phyloP scores from a whole-genome alignment of 768 basidiomycete genomes.

The Trametopsis cervina region DNA sequence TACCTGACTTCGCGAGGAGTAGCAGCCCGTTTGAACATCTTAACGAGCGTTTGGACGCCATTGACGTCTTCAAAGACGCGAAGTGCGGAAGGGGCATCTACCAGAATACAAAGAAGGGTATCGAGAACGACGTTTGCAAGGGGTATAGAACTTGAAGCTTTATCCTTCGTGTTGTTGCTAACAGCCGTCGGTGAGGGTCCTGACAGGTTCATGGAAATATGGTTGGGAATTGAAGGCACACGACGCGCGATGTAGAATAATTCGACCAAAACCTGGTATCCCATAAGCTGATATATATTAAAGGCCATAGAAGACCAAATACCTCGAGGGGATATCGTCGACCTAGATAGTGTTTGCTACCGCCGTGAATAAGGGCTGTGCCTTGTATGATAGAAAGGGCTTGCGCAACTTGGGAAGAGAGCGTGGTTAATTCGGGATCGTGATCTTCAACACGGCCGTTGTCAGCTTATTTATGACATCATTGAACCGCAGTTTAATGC shows the following conservation, averaged over 20 bases:
- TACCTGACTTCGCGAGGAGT: conserved; percentile 87
- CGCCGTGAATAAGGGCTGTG: conserved; percentile 56
- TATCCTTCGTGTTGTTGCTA: background rate
- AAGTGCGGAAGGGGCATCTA: conserved; percentile 71
- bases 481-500: conserved; percentile 9
- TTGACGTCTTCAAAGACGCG: conserved; percentile 71
- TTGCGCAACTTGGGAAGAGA: conserved; percentile 49
- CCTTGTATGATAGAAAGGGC: conserved; percentile 74
- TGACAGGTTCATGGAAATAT: conserved; percentile 10
- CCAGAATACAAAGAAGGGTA: conserved; percentile 81
- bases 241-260: conserved; percentile 68
- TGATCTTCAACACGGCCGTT: conserved; percentile 30
- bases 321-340: conserved; percentile 67
- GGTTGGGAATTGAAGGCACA: conserved; percentile 28
- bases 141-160: conserved; percentile 8
- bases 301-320: conserved; percentile 10
- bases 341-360: conserved; percentile 66
- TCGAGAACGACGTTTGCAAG: conserved; percentile 78
- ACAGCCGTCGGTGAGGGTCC: background rate
- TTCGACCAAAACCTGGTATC: conserved; percentile 59
- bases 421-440: conserved; percentile 37
- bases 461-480: too few relatives aligned
- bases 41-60: conserved; percentile 81
- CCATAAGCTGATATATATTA: conserved; percentile 1
- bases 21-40: conserved; percentile 77